phyloP scores from a whole-genome alignment of 371 early-diverging fungal genomes.

The Mucor saturninus region DNA sequence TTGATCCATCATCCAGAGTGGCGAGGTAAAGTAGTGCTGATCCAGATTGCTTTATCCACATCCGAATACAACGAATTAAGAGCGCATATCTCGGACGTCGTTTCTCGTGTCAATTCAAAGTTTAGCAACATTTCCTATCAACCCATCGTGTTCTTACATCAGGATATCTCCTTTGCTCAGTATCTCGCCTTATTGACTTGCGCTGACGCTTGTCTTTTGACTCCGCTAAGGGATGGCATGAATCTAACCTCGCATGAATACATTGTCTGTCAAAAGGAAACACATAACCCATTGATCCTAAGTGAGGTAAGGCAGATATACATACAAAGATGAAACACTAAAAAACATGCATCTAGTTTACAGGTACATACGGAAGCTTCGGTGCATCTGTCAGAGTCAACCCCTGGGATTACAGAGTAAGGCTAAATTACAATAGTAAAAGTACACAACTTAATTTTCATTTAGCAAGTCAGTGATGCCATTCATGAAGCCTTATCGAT shows the following conservation, averaged over 20 bases:
- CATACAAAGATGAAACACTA: background rate
- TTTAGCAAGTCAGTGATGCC: constrained; percentile 79
- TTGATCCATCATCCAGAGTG: constrained; percentile 89
- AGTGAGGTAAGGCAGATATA: constrained; percentile 62
- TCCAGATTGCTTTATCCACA: constrained; percentile 73
- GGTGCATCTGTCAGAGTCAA: constrained; percentile 88
- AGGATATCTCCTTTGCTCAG: constrained; percentile 85
- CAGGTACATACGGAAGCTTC: constrained; percentile 93
- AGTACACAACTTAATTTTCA: background rate
- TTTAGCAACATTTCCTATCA: constrained; percentile 92
- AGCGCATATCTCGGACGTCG: constrained; percentile 84
- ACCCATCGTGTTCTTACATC: constrained; percentile 92
- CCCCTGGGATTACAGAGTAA: constrained; percentile 80
- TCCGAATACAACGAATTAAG: constrained; percentile 75
- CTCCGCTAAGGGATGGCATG: constrained; percentile 96
- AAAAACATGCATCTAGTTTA: constrained; percentile 59
- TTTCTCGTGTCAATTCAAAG: constrained; percentile 89
- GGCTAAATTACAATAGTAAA: background rate
- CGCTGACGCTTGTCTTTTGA: constrained; percentile 93
- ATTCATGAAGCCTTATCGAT: constrained; percentile 72
- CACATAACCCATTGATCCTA: constrained; percentile 84
- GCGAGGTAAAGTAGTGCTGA: constrained; percentile 81
- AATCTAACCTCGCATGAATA: constrained; percentile 97
- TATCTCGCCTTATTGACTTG: constrained; percentile 90
- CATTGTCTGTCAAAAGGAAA: constrained; percentile 87